Evolutionary conservation across 2,329 filamentous ascomycete genomes (phyloP).

Genomic region (Pleomassaria siparia): DNA sequence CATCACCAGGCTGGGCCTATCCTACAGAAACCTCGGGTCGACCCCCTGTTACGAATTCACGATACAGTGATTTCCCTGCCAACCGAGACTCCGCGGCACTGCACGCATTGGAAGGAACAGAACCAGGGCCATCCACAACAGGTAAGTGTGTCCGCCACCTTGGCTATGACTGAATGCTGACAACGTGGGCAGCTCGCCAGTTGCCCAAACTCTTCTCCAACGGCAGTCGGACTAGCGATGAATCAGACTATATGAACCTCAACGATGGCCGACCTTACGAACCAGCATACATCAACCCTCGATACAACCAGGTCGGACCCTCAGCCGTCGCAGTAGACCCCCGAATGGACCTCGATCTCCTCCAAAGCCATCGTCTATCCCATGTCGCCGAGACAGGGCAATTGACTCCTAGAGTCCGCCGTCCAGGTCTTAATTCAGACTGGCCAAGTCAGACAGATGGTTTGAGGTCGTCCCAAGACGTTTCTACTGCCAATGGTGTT

Average conservation of each 20-base stretch:
- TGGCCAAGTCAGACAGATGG: conserved; percentile 41
- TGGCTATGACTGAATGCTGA: conserved; percentile 5
- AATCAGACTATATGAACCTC: conserved; percentile 38
- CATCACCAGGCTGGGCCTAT: conserved; percentile 29
- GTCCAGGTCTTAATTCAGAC: conserved; percentile 40
- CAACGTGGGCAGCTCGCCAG: conserved; percentile 21
- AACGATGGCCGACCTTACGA: conserved; percentile 36
- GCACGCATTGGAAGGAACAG: conserved; percentile 33
- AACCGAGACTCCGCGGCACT: conserved; percentile 36
- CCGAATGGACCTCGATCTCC: conserved; percentile 41
- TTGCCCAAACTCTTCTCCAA: conserved; percentile 22
- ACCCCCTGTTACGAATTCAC: conserved; percentile 38
- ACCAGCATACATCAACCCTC: conserved; percentile 35
- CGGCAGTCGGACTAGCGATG: conserved; percentile 37
- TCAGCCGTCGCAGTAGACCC: conserved; percentile 29
- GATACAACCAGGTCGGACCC: conserved; percentile 9
- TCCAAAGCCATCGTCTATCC: conserved; percentile 51
- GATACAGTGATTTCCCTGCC: conserved; percentile 41
- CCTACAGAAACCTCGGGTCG: conserved; percentile 19
- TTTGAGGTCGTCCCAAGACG: conserved; percentile 21
- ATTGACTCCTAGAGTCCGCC: conserved; percentile 45
- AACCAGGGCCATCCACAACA: conserved; percentile 25
- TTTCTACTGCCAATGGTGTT: conserved; percentile 35
- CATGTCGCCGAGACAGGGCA: conserved; percentile 55
- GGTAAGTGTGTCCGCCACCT: conserved; percentile 19